Base-by-base conservation (phyloP, 2,329 filamentous ascomycete species). In the Botrytis pseudocinerea region DNA sequence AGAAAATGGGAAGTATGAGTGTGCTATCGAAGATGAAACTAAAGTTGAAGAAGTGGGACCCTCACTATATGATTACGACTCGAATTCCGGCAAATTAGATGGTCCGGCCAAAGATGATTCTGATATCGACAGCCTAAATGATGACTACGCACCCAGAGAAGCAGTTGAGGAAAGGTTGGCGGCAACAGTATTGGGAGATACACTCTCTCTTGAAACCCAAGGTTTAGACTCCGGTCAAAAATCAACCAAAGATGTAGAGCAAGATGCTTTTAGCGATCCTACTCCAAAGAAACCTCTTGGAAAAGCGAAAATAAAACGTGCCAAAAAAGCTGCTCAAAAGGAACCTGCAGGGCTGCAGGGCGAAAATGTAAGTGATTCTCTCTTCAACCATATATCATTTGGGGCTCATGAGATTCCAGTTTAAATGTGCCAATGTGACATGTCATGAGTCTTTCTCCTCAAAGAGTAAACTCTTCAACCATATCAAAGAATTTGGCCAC, bases 381-480 rank as follows among this genome's bases (percentile, higher is more conserved):
- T 46, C 38, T 35, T 38, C 40, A 62, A 40, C 20, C 54, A 20
- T 20, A 22, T 20, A 22, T 46, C 18, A 59, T 28, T 73, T 32
- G 62, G 65, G 70, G 51, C 70, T 77, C 38, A 76, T 44, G 28
- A 65, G 10, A 35, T 40, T 68, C 12, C 80, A 84, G 69, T 84
- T 87, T 74, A 85, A 83, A 73, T 93, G 91, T 80, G 83, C 83
- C 1, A 82, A 82, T 1, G 28, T 60, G 28, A 46, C 51, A 20
- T 93, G 91, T 79, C 83, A 85, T 62, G 85, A 85, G 20, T 82
- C 81, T 0, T 93, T 92, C 77, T 75, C 85, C 0, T 89, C 87
- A 1, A 90, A 88, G 76, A 90, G 84, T n/a, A 87, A 87, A 75
- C 79, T 93, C 51, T 91, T 91, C 78, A 82, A 86, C 74, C 91